Conservation (phyloP, 441 rosid species). For the Capsella rubella region DNA sequence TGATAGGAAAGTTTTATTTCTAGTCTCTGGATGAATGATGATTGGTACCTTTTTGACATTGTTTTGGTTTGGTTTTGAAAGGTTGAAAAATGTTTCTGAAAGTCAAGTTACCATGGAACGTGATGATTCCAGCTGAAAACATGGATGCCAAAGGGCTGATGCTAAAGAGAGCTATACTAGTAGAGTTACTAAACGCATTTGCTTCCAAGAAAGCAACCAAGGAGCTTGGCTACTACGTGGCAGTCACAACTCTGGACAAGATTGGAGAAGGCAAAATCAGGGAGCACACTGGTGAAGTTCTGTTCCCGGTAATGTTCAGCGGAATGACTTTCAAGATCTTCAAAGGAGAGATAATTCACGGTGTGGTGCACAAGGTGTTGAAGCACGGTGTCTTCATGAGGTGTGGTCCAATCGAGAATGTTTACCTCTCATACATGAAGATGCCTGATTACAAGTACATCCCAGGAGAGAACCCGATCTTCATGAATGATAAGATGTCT, state of each 20-base stretch:
- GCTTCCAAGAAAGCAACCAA: conserved; percentile 69
- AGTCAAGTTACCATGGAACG: conserved; percentile 81
- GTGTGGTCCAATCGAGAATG: conserved; percentile 68
- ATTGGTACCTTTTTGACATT: conserved; percentile 6
- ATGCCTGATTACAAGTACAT: conserved; percentile 67
- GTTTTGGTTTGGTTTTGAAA: conserved; percentile 4
- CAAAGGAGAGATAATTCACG: conserved; percentile 76
- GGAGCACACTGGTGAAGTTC: conserved; percentile 71
- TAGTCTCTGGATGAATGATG: neutral
- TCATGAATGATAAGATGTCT: conserved; percentile 65
- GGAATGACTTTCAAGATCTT: conserved; percentile 81
- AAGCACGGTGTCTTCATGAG: conserved; percentile 84
- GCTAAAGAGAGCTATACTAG: conserved; percentile 68
- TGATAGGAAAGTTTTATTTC: neutral
- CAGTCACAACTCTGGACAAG: conserved; percentile 64
- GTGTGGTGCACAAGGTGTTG: conserved; percentile 71
- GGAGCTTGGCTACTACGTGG: conserved; percentile 73
- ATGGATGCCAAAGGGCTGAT: conserved; percentile 69
- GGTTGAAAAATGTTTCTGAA: conserved; percentile 68
- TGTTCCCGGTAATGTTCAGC: conserved; percentile 75
- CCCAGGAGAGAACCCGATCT: conserved; percentile 72
- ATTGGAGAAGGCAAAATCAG: conserved; percentile 83
- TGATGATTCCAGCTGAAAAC: conserved; percentile 67
- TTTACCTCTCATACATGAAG: conserved; percentile 61
- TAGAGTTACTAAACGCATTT: conserved; percentile 67